phyloP scores from a whole-genome alignment of 257 asterid genomes.

The Solanum appendiculatum region DNA sequence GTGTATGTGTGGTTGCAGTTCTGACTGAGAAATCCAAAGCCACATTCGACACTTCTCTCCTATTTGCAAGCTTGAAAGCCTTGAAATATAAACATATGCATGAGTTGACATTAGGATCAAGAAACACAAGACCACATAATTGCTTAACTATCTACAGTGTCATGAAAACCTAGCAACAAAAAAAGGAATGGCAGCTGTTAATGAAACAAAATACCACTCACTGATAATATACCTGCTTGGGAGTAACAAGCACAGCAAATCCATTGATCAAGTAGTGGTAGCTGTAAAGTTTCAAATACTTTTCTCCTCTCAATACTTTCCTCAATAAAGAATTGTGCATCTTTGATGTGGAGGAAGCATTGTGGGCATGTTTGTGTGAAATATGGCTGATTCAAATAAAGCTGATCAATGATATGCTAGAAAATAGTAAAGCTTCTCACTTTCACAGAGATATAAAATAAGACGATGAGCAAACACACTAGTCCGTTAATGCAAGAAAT shows the following conservation, averaged over 20 bases:
- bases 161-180: not conserved
- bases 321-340: slow-evolving; percentile 65
- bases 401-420: not conserved
- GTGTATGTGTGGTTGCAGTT: slow-evolving; percentile 92
- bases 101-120: not conserved
- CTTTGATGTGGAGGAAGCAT: slow-evolving; percentile 43
- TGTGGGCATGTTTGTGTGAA: slow-evolving; percentile 22
- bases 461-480: not conserved
- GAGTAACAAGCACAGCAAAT: slow-evolving; percentile 82
- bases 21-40: slow-evolving; percentile 78
- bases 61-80: slow-evolving; percentile 73
- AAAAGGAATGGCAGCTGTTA: not conserved
- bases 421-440: not conserved
- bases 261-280: slow-evolving; percentile 91
- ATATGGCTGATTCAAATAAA: slow-evolving; percentile 36
- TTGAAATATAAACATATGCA: slow-evolving; percentile 13
- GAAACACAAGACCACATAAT: not conserved
- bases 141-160: not conserved
- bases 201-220: not conserved
- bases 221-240: slow-evolving; percentile 50
- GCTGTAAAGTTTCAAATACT: slow-evolving; percentile 83
- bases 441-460: not conserved
- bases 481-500: not conserved
- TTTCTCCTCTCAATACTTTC: slow-evolving; percentile 55
- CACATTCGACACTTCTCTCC: slow-evolving; percentile 73